A percentile compares a stretch with the other conserved stretches of the same genome.
These are phyloP conservation scores for Talaromyces ruber DNA, from an alignment of 495 filamentous ascomycete genomes.

Conservation along the genomic window DNA sequence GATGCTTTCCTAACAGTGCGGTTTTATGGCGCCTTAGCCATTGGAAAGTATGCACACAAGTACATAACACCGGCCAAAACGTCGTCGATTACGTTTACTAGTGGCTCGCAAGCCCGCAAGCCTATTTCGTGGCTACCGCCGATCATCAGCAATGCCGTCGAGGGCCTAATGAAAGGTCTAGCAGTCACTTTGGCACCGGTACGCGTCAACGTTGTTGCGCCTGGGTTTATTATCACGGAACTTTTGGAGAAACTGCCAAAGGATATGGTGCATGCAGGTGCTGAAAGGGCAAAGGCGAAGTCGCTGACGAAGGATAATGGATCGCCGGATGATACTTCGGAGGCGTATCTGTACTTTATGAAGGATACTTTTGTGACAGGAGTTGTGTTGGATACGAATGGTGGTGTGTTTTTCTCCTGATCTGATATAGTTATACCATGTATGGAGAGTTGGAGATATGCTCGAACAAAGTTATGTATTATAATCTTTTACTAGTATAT, in stretches of 20 bases:
- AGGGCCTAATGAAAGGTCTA: slow-evolving; percentile 39
- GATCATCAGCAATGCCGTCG: slow-evolving; percentile 24
- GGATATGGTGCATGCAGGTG: slow-evolving; percentile 14
- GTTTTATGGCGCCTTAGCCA: slow-evolving; percentile 38
- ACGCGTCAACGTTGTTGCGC: slow-evolving; percentile 50
- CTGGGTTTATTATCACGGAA: slow-evolving; percentile 48
- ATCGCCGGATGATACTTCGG: slow-evolving; percentile 47
- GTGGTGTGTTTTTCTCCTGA: slow-evolving; percentile 13
- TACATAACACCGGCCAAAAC: slow-evolving; percentile 30
- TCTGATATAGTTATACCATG: neutral
- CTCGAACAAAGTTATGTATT: no score
- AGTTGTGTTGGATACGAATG: slow-evolving; percentile 28
- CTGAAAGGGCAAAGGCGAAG: slow-evolving; percentile 16
- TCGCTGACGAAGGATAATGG: slow-evolving; percentile 39
- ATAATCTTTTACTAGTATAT: no score
- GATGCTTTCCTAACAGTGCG: slow-evolving; percentile 36
- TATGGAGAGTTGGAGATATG: no score
- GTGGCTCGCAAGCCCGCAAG: slow-evolving; percentile 34
- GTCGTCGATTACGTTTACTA: slow-evolving; percentile 48
- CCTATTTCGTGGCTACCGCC: slow-evolving; percentile 31
- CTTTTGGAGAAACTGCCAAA: slow-evolving; percentile 26
- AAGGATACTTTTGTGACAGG: slow-evolving; percentile 49
- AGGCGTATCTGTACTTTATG: slow-evolving; percentile 59
- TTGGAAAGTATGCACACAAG: slow-evolving; percentile 40
- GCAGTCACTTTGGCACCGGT: slow-evolving; percentile 51